Evolutionary conservation across 352 stramenopile species (phyloP).

Genomic region (Blastocystis sp.): DNA sequence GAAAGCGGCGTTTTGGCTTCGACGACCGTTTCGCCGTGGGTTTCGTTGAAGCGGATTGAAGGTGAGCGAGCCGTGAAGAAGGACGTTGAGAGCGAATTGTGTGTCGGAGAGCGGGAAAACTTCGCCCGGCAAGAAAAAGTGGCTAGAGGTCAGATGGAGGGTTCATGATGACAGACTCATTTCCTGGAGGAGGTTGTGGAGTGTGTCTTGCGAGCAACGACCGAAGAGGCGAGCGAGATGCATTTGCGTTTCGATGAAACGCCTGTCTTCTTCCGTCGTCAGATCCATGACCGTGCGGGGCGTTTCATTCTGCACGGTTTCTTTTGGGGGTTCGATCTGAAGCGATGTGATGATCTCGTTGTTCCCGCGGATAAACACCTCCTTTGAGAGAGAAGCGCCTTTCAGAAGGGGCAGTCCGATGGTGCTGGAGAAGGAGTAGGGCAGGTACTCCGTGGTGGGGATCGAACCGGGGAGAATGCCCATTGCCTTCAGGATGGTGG

Average conservation of each 20-base stretch:
- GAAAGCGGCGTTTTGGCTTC: neutral
- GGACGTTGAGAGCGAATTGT: neutral
- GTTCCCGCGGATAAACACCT: slow-evolving; percentile 59
- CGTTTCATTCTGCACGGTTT: neutral
- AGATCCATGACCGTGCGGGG: slow-evolving; percentile 11
- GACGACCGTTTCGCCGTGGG: neutral
- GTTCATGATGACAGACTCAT: slow-evolving; percentile 4
- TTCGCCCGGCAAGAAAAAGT: slow-evolving; percentile 30
- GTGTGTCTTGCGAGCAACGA: neutral
- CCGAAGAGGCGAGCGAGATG: neutral
- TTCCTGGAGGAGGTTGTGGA: neutral
- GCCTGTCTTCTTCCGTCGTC: too few species aligned
- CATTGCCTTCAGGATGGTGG: slow-evolving; percentile 5
- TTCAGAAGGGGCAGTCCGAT: neutral
- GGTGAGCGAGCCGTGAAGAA: slow-evolving; percentile 26
- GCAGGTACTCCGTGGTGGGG: slow-evolving; percentile 48
- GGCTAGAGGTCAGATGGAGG: neutral
- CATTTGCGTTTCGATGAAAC: slow-evolving; percentile 24
- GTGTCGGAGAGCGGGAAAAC: neutral
- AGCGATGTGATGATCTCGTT: neutral
- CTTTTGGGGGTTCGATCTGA: neutral
- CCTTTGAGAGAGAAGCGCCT: slow-evolving; percentile 33
- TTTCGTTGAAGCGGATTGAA: slow-evolving; percentile 20
- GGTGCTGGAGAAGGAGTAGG: slow-evolving; percentile 34
- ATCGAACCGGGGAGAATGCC: slow-evolving; percentile 16